Percentiles rank a stretch among this genome's conserved stretches.
Conservation (phyloP, 305 asterid genomes). For the Rubia tinctorum region DNA sequence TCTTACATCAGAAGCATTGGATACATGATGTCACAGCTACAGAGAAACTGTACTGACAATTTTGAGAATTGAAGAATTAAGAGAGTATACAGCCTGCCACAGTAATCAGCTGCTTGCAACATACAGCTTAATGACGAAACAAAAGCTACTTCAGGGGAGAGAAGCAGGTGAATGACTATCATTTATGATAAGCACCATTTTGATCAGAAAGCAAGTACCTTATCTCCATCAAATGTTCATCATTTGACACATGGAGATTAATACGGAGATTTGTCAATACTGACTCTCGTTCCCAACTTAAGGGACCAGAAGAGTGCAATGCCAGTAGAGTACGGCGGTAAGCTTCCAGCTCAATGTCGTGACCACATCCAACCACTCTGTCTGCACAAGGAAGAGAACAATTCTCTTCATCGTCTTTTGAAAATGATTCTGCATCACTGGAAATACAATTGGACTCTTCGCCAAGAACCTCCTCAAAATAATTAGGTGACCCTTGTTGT, state of each 20-base stretch:
- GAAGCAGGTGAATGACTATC: slow-evolving; percentile 26
- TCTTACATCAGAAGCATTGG: slow-evolving; percentile 26
- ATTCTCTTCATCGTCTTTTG: slow-evolving; percentile 42
- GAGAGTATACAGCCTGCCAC: slow-evolving; percentile 4
- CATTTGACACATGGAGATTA: slow-evolving; percentile 51
- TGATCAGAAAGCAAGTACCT: slow-evolving; percentile 41
- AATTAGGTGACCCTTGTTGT: slow-evolving; percentile 17
- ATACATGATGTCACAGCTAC: slow-evolving; percentile 34
- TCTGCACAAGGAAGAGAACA: slow-evolving; percentile 41
- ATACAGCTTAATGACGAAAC: slow-evolving; percentile 11
- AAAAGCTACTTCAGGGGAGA: slow-evolving; percentile 20
- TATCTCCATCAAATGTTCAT: slow-evolving; percentile 56
- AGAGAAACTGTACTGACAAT: slow-evolving; percentile 30
- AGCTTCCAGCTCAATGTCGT: slow-evolving; percentile 52
- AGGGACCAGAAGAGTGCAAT: slow-evolving; percentile 52
- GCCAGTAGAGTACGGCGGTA: slow-evolving; percentile 46
- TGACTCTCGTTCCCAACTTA: slow-evolving; percentile 57
- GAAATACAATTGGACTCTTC: slow-evolving; percentile 38
- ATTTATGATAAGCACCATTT: slow-evolving; percentile 38
- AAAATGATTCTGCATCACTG: slow-evolving; percentile 71
- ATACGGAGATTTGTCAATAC: slow-evolving; percentile 52
- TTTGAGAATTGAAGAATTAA: slow-evolving; percentile 10
- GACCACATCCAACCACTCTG: slow-evolving; percentile 40
- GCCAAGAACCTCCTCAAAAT: slow-evolving; percentile 23
- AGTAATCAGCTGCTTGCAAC: slow-evolving; percentile 15